phyloP scores from a whole-genome alignment of 2,329 filamentous ascomycete genomes.

The Nothopassalora personata region DNA sequence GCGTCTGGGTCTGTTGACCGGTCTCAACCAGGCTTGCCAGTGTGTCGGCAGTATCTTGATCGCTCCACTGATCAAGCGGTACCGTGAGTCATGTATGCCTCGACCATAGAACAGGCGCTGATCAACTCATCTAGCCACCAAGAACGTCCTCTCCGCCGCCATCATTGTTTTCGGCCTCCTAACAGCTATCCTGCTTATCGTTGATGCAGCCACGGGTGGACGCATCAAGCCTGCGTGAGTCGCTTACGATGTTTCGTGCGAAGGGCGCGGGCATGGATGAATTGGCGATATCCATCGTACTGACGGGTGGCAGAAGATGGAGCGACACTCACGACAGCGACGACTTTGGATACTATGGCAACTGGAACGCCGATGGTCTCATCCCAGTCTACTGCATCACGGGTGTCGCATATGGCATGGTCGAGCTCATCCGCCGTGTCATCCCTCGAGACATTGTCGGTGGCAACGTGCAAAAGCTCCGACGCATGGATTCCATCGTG shows the following conservation, averaged over 20 bases:
- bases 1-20: conserved; percentile 4
- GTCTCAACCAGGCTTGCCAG: conserved; percentile 6
- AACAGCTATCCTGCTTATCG: conserved; percentile 8
- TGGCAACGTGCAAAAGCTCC: conserved; percentile 6
- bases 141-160: conserved; percentile 5
- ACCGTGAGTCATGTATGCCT: neutral
- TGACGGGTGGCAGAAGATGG: neutral
- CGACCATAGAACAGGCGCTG: neutral
- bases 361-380: conserved; percentile 6
- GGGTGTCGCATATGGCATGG: conserved; percentile 8
- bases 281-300: neutral
- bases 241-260: too few relatives aligned
- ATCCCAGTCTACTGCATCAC: conserved; percentile 8
- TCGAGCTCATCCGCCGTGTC: conserved; percentile 7
- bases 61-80: conserved; percentile 3
- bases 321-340: neutral
- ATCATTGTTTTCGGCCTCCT: conserved; percentile 7
- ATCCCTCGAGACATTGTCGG: conserved; percentile 9
- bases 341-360: conserved; percentile 8
- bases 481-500: conserved; percentile 6
- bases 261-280: neutral
- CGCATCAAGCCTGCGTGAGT: conserved; percentile 3
- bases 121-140: neutral
- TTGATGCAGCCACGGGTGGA: conserved; percentile 5
- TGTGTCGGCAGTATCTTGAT: conserved; percentile 6